Evolutionary conservation across 495 filamentous ascomycete genomes (phyloP).

Genomic region (Podospora pseudopauciseta): DNA sequence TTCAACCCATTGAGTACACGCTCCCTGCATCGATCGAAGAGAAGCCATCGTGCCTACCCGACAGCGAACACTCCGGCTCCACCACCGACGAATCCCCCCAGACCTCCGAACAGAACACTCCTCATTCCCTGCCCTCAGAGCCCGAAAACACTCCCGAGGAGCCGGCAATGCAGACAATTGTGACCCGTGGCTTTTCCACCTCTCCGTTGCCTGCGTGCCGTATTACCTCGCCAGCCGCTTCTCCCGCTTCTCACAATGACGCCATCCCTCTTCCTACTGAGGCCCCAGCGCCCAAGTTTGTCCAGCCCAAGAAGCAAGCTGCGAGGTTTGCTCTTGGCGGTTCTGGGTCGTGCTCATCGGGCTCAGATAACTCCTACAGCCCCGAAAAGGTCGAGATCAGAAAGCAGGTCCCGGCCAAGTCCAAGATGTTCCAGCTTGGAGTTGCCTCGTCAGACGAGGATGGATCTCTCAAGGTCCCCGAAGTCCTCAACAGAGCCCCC

Average conservation of each 20-base stretch:
- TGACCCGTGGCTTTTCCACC: slow-evolving; percentile 85
- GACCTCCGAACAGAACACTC: slow-evolving; percentile 28
- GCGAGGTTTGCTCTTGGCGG: slow-evolving; percentile 54
- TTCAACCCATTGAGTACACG: slow-evolving; percentile 48
- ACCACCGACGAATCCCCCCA: slow-evolving; percentile 36
- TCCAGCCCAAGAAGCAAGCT: slow-evolving; percentile 47
- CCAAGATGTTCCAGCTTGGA: slow-evolving; percentile 77
- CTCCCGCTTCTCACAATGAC: slow-evolving; percentile 16
- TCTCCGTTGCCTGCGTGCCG: slow-evolving; percentile 65
- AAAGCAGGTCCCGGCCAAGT: slow-evolving; percentile 51
- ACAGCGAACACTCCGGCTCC: slow-evolving; percentile 33
- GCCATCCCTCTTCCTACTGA: slow-evolving; percentile 44
- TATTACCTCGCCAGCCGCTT: slow-evolving; percentile 26
- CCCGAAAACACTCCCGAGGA: slow-evolving; percentile 24
- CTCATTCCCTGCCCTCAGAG: slow-evolving; percentile 19
- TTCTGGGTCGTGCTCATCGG: slow-evolving; percentile 36
- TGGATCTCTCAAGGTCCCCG: slow-evolving; percentile 70
- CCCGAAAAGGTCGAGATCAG: slow-evolving; percentile 46
- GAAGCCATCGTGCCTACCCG: slow-evolving; percentile 29
- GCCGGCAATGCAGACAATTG: slow-evolving; percentile 48
- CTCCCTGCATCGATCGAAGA: slow-evolving; percentile 14
- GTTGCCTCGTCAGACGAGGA: slow-evolving; percentile 75
- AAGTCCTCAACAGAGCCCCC: slow-evolving; percentile 44
- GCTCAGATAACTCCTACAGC: slow-evolving; percentile 42
- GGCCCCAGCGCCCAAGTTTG: slow-evolving; percentile 47